Evolutionary conservation across 306 rosid species (phyloP).

Genomic region (Dalbergia cochinchinensis): DNA sequence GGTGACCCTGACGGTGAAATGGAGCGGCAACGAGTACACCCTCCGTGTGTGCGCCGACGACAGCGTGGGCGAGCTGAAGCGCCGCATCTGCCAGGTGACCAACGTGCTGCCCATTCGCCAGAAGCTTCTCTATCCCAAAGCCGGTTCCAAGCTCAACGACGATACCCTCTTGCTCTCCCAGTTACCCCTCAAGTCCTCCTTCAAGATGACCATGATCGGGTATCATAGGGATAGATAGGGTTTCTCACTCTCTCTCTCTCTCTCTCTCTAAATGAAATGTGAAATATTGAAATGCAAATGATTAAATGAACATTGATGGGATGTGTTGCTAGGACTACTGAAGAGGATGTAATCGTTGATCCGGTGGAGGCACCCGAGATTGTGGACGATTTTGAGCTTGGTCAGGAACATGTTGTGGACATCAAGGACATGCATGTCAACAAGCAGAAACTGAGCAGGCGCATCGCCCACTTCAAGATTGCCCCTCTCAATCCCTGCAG

Average conservation of each 20-base stretch:
- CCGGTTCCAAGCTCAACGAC: slow-evolving; percentile 82
- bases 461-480: slow-evolving; percentile 69
- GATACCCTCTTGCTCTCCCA: slow-evolving; percentile 82
- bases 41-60: slow-evolving; percentile 89
- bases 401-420: slow-evolving; percentile 77
- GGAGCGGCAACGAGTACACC: slow-evolving; percentile 95
- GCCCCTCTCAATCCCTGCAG: slow-evolving; percentile 78
- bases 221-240: background rate
- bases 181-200: slow-evolving; percentile 74
- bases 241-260: background rate
- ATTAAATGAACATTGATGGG: too few relatives aligned
- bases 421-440: slow-evolving; percentile 79
- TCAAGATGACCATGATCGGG: slow-evolving; percentile 96
- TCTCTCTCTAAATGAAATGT: background rate
- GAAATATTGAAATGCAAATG: background rate
- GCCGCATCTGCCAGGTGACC: slow-evolving; percentile 93
- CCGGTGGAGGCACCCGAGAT: slow-evolving; percentile 80
- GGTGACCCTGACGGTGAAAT: slow-evolving; percentile 76
- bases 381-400: slow-evolving; percentile 87
- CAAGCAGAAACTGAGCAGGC: slow-evolving; percentile 75
- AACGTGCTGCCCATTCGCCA: slow-evolving; percentile 89
- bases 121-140: slow-evolving; percentile 90
- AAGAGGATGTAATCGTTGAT: slow-evolving; percentile 85
- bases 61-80: slow-evolving; percentile 81
- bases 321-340: slow-evolving; percentile 64